Conservation (phyloP, 2,329 filamentous ascomycete species). For the Sporothrix euskadiensis region DNA sequence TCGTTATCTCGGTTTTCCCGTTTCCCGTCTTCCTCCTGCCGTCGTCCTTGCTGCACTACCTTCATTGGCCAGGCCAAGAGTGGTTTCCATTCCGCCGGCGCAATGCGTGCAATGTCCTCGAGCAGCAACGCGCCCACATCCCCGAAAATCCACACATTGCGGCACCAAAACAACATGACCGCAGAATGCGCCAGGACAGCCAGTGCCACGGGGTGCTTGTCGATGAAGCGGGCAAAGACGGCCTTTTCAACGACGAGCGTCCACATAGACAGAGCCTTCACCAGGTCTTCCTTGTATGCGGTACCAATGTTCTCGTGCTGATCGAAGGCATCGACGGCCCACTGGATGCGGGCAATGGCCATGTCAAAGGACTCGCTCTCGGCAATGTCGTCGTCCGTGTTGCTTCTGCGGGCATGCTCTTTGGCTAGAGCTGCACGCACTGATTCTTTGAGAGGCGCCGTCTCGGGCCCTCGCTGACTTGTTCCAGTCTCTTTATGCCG, state of each 20-base stretch:
- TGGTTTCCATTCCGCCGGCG: neutral
- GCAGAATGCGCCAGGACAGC: neutral
- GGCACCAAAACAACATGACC: neutral
- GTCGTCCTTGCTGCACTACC: neutral
- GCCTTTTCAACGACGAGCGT: neutral
- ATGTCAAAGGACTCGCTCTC: neutral
- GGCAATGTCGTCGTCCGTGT: neutral
- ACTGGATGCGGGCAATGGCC: slow-evolving; percentile 9
- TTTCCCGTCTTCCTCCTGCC: too few species aligned
- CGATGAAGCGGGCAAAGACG: neutral
- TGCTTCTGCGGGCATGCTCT: neutral
- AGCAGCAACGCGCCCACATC: neutral
- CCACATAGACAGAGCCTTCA: neutral
- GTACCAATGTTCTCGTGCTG: neutral
- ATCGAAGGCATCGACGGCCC: neutral
- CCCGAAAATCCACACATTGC: neutral
- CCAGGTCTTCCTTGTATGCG: neutral
- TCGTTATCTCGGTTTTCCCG: too few species aligned
- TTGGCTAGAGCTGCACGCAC: neutral
- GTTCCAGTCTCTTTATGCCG: neutral
- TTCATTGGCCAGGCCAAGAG: neutral
- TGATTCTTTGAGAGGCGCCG: neutral
- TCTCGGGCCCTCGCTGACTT: neutral
- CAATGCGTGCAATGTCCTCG: neutral
- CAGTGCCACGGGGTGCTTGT: neutral